Evolutionary conservation across 352 stramenopile species (phyloP).

Genomic region (Ophiocytium majus): DNA sequence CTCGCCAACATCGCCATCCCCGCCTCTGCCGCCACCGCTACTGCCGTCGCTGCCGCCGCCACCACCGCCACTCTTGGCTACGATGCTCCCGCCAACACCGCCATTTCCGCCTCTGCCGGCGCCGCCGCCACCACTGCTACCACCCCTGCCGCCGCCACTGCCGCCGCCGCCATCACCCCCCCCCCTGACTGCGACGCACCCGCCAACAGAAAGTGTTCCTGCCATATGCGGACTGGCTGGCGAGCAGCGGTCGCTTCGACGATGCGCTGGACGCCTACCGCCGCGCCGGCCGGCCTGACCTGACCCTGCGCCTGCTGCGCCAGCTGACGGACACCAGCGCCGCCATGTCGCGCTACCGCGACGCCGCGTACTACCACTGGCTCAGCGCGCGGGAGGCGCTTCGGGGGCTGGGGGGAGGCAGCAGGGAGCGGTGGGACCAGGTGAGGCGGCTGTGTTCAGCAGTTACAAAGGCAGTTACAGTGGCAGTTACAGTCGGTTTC

Average conservation of each 20-base stretch:
- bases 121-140: too few relatives aligned
- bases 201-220: conserved; percentile 68
- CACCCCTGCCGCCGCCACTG: too few relatives aligned
- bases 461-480: too few relatives aligned
- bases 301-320: conserved; percentile 74
- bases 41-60: too few relatives aligned
- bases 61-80: too few relatives aligned
- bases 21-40: too few relatives aligned
- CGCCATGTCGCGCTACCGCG: conserved; percentile 50
- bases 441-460: too few relatives aligned
- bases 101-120: too few relatives aligned
- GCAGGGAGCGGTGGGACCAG: neutral
- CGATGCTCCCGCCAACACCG: too few relatives aligned
- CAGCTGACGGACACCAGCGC: conserved; percentile 64
- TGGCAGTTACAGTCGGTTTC: too few relatives aligned
- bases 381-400: conserved; percentile 58
- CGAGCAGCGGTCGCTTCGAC: conserved; percentile 82
- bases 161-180: too few relatives aligned
- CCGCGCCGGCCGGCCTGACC: conserved; percentile 70
- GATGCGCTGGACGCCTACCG: conserved; percentile 84
- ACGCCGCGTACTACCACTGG: conserved; percentile 85
- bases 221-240: conserved; percentile 85
- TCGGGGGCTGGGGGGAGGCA: conserved; percentile 25
- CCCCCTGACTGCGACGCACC: neutral
- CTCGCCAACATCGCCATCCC: too few relatives aligned